Evolutionary conservation across 371 early-diverging fungal species (phyloP), one percentile per base, ranked within the genome.

Genomic region (Lichtheimia ornata): DNA sequence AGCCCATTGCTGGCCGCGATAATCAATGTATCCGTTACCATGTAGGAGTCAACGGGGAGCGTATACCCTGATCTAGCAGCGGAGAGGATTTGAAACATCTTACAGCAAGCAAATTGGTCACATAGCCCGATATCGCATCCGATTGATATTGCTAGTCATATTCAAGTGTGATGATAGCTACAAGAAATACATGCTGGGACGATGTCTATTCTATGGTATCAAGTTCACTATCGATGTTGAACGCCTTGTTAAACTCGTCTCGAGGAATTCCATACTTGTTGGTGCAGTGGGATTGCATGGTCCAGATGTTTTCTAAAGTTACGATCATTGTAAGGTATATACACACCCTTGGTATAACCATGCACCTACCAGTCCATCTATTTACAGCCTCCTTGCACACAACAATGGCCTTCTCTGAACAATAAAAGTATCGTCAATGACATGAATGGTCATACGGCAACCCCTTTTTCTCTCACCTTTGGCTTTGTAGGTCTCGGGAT

Each of bases 251-350:
- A 65, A 99, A 94, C 11, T 86, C 85, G 2, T 69, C 72, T 28
- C 84, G 70, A 7, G 89, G 86, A 50, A 95, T 86, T 55, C 76
- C 79, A 73, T 92, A 95, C 63, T 88, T 92, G 59, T 91, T 82
- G 53, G 82, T 71, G 63, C 93, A 88, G 75, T 95, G 94, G 14
- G 88, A 79, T 73, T 95, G 91, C 41, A 98, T 72, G 11, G 81
- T 76, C 83, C 95, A 97, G 13, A 99, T 88, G 55, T 95, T 94
- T 50, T 98, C 97, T 83, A 64, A 42, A 20, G 28, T 11, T 4
- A 15, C 52, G 41, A 22, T 35, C 52, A 42, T 56, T 27, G 12
- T 24, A 13, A 24, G 30, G 2, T 42, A 42, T 41, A 15, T 40
- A 41, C 15, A 13, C 11, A 14, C 4, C 14, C 18, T 54, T 40